Conservation (phyloP, 306 rosid species). For the Senna siamea region DNA sequence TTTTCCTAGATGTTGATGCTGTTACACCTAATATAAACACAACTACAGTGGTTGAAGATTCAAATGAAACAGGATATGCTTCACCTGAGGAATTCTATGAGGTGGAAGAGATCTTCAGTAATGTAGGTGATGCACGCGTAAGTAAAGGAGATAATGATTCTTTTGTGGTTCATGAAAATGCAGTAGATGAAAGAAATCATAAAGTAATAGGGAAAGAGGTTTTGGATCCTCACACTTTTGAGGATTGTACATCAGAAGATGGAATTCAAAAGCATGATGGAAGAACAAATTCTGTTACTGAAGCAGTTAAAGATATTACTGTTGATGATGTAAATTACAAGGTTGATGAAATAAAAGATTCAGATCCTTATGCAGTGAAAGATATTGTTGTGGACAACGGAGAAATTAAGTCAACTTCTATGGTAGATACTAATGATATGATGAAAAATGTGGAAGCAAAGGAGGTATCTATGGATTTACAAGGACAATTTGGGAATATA, state of each 20-base stretch:
- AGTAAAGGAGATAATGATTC: slow-evolving; percentile 58
- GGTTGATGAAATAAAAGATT: slow-evolving; percentile 57
- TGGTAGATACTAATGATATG: slow-evolving; percentile 46
- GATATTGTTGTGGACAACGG: slow-evolving; percentile 91
- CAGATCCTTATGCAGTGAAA: slow-evolving; percentile 68
- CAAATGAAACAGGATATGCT: slow-evolving; percentile 72
- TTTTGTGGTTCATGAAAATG: slow-evolving; percentile 46
- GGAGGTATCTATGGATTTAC: slow-evolving; percentile 59
- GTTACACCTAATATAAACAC: slow-evolving; percentile 76
- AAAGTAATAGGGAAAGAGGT: slow-evolving; percentile 75
- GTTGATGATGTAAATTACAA: slow-evolving; percentile 84
- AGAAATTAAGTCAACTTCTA: slow-evolving; percentile 57
- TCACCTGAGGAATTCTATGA: slow-evolving; percentile 98
- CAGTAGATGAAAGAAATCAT: slow-evolving; percentile 45
- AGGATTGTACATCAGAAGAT: slow-evolving; percentile 73
- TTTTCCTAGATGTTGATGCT: slow-evolving; percentile 90
- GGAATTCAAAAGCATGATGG: slow-evolving; percentile 61
- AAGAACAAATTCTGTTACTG: slow-evolving; percentile 52
- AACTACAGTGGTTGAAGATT: slow-evolving; percentile 60
- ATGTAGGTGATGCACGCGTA: slow-evolving; percentile 72
- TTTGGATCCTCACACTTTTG: slow-evolving; percentile 67
- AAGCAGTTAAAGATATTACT: slow-evolving; percentile 83
- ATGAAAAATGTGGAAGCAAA: slow-evolving; percentile 50
- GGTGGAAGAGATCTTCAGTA: slow-evolving; percentile 96
- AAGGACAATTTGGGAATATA: slow-evolving; percentile 44